These are phyloP conservation scores for Fusarium chuoi DNA, from an alignment of 2,329 filamentous ascomycete species.

Conservation along the genomic window DNA sequence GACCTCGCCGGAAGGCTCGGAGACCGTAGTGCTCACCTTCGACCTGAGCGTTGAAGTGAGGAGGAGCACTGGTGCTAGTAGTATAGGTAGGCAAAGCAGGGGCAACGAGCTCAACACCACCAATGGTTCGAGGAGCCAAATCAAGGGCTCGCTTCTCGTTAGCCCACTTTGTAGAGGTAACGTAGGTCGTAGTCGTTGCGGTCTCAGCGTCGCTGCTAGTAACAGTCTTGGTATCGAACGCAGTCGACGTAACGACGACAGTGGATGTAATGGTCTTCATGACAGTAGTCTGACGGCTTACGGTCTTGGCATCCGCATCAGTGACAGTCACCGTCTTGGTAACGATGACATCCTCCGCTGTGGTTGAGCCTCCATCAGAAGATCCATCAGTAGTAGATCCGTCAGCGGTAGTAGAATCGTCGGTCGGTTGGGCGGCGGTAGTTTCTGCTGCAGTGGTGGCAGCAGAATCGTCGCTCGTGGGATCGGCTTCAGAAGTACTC, in stretches of 20 bases:
- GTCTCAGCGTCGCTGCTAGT: slow-evolving; percentile 50
- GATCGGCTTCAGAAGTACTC: slow-evolving; percentile 6
- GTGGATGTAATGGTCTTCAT: slow-evolving; percentile 47
- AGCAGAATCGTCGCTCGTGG: slow-evolving; percentile 1
- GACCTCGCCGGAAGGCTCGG: slow-evolving; percentile 31
- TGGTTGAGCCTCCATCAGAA: slow-evolving; percentile 1
- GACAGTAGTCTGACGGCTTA: slow-evolving; percentile 46
- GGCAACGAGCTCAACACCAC: slow-evolving; percentile 26
- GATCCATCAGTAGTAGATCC: background rate
- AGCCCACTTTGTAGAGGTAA: slow-evolving; percentile 48
- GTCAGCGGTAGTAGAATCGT: slow-evolving; percentile 8
- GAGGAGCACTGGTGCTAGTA: slow-evolving; percentile 30
- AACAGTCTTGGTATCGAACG: slow-evolving; percentile 51
- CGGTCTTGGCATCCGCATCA: slow-evolving; percentile 40
- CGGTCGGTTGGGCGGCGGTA: slow-evolving; percentile 9
- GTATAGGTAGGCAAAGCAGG: slow-evolving; percentile 34
- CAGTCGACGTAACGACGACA: slow-evolving; percentile 49
- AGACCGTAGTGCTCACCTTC: slow-evolving; percentile 27
- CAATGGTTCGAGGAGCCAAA: slow-evolving; percentile 43
- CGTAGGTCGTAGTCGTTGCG: slow-evolving; percentile 50
- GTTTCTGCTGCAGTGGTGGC: slow-evolving; percentile 21
- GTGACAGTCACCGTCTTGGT: slow-evolving; percentile 48
- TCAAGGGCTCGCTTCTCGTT: slow-evolving; percentile 49
- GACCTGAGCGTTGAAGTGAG: slow-evolving; percentile 10
- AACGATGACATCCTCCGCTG: slow-evolving; percentile 44